Evolutionary conservation across 2,329 filamentous ascomycete genomes (phyloP), one percentile per base, ranked within the genome.

Genomic region (Colletotrichum noveboracense): DNA sequence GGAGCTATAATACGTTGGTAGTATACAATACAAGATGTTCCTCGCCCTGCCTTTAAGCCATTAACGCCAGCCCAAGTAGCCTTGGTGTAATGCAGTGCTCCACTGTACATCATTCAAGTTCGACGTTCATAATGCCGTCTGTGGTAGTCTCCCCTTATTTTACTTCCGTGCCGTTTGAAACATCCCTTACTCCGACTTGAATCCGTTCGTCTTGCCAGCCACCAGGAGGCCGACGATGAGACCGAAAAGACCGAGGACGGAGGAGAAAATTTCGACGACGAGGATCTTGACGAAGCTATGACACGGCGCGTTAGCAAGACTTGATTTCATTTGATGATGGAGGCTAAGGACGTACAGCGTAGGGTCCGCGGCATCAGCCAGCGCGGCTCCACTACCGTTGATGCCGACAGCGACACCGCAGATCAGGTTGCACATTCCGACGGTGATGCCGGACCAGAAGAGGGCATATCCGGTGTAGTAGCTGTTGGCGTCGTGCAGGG

Each of bases 181-280:
- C 36, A n/a, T 48, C 14, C 48, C 36, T 75, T 79, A 79, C 67
- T 70, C 78, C 77, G 83, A 82, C 77, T 88, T 89, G 77, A 98
- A 97, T 78, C 96, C 94, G 28, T 88, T 84, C 30, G 97, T 96
- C 86, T 97, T 98, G 84, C 93, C 91, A 75, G 95, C 95, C 68
- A 98, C 91, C 79, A 99, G 89, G 71, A 99, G 91, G 61, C 97
- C 97, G 79, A 99, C 93, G 82, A 99, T 99, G 78, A 99, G 90
- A 75, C 97, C 97, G 82, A 99, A 99, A 5, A 99, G 92, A 78
- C 97, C 97, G 13, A 99, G 90, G 65, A 99, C 96, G 55, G 96
- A 98, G 84, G 96, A 98, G 89, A 99, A 99, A 84, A 99, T 99
- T 87, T 99, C 97, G 82, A 99, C 97, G 80, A 99, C 96, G 68